phyloP scores from a whole-genome alignment of 1,139 yeast genomes.

The Hemisphaericaspora xylanilytica region DNA sequence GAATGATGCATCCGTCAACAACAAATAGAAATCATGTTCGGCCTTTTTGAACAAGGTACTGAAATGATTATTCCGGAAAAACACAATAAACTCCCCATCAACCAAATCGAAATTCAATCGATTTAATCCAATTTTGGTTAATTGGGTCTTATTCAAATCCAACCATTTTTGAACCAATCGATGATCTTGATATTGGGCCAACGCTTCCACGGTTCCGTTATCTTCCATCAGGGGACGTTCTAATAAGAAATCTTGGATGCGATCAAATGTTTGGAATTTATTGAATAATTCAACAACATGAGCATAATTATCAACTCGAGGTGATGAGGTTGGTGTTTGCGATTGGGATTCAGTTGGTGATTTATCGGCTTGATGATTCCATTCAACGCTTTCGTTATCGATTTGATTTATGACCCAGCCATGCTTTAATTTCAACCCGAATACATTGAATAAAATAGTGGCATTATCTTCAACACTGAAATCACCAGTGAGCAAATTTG shows the following conservation, averaged over 20 bases:
- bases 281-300: conserved; percentile 22
- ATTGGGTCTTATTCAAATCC: conserved; percentile 59
- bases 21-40: conserved; percentile 49
- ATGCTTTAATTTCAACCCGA: conserved; percentile 44
- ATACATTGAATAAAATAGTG: conserved; percentile 34
- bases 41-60: conserved; percentile 61
- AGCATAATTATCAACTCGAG: conserved; percentile 19
- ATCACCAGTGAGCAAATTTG: conserved; percentile 59
- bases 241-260: conserved; percentile 42
- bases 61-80: conserved; percentile 86
- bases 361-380: conserved; percentile 9
- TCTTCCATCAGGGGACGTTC: conserved; percentile 7
- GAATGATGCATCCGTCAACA: conserved; percentile 75
- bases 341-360: background rate
- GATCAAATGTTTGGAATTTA: conserved; percentile 41
- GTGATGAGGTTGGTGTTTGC: background rate
- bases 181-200: conserved; percentile 14
- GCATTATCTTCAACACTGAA: conserved; percentile 47
- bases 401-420: conserved; percentile 47
- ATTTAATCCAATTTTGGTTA: conserved; percentile 62
- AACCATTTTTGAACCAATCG: conserved; percentile 40
- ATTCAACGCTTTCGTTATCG: conserved; percentile 17
- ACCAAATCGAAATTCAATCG: conserved; percentile 42
- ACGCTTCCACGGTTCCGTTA: background rate
- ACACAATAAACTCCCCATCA: conserved; percentile 49